Evolutionary conservation across 345 rosid species (phyloP).

Genomic region (Carallia pectinifolia): DNA sequence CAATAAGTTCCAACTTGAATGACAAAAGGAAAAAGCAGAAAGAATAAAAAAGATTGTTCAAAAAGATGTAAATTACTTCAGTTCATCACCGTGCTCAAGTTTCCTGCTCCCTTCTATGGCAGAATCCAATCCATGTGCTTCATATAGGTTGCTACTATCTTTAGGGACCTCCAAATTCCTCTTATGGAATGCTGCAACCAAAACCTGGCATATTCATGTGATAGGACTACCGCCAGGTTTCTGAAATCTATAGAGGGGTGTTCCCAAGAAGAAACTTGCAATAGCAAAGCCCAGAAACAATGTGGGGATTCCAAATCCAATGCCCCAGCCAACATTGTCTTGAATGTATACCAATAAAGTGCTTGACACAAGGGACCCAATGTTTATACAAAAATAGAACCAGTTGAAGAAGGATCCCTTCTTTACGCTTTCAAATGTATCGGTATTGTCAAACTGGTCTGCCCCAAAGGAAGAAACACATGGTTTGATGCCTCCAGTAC

Average conservation of each 20-base stretch:
- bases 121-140: slow-evolving; percentile 60
- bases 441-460: slow-evolving; percentile 90
- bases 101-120: slow-evolving; percentile 74
- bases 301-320: slow-evolving; percentile 88
- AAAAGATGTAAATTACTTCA: slow-evolving; percentile 40
- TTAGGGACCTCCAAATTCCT: slow-evolving; percentile 51
- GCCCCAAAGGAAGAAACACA: slow-evolving; percentile 96
- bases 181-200: slow-evolving; percentile 75
- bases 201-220: slow-evolving; percentile 75
- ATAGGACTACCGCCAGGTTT: slow-evolving; percentile 89
- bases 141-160: slow-evolving; percentile 60
- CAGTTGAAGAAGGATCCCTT: slow-evolving; percentile 92
- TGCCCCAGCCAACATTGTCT: slow-evolving; percentile 91
- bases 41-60: no score
- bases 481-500: slow-evolving; percentile 93
- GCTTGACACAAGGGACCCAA: slow-evolving; percentile 85
- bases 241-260: slow-evolving; percentile 81
- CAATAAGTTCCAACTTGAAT: background rate
- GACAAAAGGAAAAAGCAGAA: no score
- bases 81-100: slow-evolving; percentile 64
- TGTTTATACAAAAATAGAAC: slow-evolving; percentile 86
- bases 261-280: slow-evolving; percentile 78
- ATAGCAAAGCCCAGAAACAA: slow-evolving; percentile 85
- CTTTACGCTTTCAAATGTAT: slow-evolving; percentile 62
- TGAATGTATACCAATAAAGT: slow-evolving; percentile 85